Evolutionary conservation across 2,329 filamentous ascomycete species (phyloP).

Genomic region (Gremmenia infestans): DNA sequence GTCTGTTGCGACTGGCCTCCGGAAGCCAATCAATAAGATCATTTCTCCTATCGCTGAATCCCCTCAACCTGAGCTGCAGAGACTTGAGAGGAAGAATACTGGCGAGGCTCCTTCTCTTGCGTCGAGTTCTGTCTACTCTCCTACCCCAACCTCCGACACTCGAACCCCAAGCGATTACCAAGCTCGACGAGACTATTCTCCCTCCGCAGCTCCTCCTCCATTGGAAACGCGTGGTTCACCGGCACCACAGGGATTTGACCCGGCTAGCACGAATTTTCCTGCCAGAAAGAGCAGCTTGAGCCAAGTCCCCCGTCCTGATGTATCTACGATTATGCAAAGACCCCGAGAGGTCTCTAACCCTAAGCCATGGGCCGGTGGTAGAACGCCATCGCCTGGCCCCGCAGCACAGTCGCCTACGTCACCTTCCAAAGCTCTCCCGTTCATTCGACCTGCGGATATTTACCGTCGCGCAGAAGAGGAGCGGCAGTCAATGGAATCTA

Average conservation of each 20-base stretch:
- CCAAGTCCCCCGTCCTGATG: slow-evolving; percentile 36
- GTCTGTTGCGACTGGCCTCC: slow-evolving; percentile 13
- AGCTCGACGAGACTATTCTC: slow-evolving; percentile 44
- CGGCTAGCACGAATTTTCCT: slow-evolving; percentile 44
- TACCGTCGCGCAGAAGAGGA: slow-evolving; percentile 70
- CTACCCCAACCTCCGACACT: slow-evolving; percentile 23
- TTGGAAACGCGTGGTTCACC: slow-evolving; percentile 40
- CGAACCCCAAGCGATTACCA: slow-evolving; percentile 32
- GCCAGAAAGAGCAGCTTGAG: slow-evolving; percentile 59
- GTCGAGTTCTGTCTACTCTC: slow-evolving; percentile 6
- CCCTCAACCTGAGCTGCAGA: slow-evolving; percentile 12
- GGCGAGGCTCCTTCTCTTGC: slow-evolving; percentile 4
- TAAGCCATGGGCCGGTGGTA: slow-evolving; percentile 31
- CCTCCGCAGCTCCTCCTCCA: slow-evolving; percentile 46
- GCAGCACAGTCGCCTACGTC: slow-evolving; percentile 31
- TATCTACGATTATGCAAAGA: slow-evolving; percentile 9
- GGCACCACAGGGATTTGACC: slow-evolving; percentile 30
- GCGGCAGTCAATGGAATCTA: slow-evolving; percentile 51
- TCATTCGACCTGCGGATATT: slow-evolving; percentile 71
- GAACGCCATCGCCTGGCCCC: slow-evolving; percentile 35
- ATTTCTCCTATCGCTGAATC: slow-evolving; percentile 16
- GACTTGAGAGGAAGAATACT: slow-evolving; percentile 9
- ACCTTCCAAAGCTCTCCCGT: slow-evolving; percentile 50
- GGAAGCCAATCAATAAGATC: slow-evolving; percentile 14
- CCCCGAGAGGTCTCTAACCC: slow-evolving; percentile 15